phyloP scores from a whole-genome alignment of 192 early-diverging fungal genomes.

The Dimargaris cristalligena region DNA sequence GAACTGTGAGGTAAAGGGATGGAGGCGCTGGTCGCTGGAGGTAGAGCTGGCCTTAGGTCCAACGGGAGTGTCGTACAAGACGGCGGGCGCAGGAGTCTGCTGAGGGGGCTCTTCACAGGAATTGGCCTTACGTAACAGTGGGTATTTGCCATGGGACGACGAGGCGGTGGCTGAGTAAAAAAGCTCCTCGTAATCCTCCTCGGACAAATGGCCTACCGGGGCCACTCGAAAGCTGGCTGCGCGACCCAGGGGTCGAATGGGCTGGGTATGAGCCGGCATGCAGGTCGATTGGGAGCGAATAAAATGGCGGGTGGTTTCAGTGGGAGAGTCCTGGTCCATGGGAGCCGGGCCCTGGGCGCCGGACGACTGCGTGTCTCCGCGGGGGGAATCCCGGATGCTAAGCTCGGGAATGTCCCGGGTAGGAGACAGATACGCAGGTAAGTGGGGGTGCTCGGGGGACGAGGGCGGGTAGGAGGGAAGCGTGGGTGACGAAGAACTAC shows the following conservation, averaged over 20 bases:
- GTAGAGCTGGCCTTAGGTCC: no score
- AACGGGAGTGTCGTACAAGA: not conserved
- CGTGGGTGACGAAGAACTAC: not conserved
- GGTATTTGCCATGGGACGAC: no score
- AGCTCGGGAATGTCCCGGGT: slow-evolving; percentile 4
- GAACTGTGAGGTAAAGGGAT: slow-evolving; percentile 3
- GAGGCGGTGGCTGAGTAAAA: no score
- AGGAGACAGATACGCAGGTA: slow-evolving; percentile 2
- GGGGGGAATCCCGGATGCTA: not conserved
- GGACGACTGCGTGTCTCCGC: not conserved
- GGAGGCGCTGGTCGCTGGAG: not conserved
- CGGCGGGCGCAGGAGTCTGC: not conserved
- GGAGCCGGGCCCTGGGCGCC: no score
- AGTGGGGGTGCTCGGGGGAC: slow-evolving; percentile 1
- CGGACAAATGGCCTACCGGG: no score
- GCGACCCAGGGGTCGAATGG: no score
- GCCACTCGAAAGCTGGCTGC: no score
- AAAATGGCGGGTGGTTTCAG: not conserved
- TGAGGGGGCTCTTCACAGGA: not conserved
- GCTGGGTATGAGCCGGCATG: no score
- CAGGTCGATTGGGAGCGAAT: no score
- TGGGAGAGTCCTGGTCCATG: no score
- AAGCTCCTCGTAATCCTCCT: no score
- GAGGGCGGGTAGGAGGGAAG: slow-evolving; percentile 1
- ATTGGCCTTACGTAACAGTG: not conserved